A percentile compares a stretch with the other conserved stretches of the same genome.
phyloP scores from a whole-genome alignment of 2,329 filamentous ascomycete species.

The Coniochaeta pulveracea region DNA sequence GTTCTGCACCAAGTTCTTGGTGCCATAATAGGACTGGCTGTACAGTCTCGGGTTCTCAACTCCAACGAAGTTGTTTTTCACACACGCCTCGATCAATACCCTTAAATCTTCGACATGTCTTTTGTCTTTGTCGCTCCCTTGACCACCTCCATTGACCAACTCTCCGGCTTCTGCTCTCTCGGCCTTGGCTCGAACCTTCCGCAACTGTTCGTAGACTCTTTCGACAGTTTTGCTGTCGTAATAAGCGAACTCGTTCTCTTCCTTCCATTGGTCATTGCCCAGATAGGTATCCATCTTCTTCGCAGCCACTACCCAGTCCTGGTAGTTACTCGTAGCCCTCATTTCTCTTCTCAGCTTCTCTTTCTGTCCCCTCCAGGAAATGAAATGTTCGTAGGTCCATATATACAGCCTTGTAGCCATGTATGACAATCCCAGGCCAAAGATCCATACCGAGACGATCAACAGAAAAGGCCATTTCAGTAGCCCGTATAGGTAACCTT shows the following conservation, averaged over 20 bases:
- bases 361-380: conserved; percentile 78
- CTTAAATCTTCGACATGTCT: conserved; percentile 65
- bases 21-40: conserved; percentile 94
- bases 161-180: conserved; percentile 31
- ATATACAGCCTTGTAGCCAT: conserved; percentile 80
- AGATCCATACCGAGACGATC: conserved; percentile 70
- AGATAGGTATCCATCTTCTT: conserved; percentile 69
- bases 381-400: conserved; percentile 79
- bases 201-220: conserved; percentile 66
- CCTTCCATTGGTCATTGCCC: conserved; percentile 71
- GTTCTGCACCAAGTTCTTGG: conserved; percentile 85
- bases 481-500: conserved; percentile 81
- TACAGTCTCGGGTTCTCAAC: conserved; percentile 92
- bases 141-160: conserved; percentile 12
- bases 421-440: conserved; percentile 63
- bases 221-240: conserved; percentile 82
- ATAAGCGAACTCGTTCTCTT: conserved; percentile 66
- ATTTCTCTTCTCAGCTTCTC: conserved; percentile 61
- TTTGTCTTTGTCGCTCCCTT: conserved; percentile 23
- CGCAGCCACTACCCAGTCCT: conserved; percentile 74
- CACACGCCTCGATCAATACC: conserved; percentile 71
- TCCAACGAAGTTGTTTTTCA: conserved; percentile 96
- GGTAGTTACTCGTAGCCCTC: conserved; percentile 61
- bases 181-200: conserved; percentile 47
- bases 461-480: conserved; percentile 87